A percentile compares a stretch with the other conserved stretches of the same genome.
These are phyloP conservation scores for Claviceps sp. DNA, from an alignment of 2,329 filamentous ascomycete species.

Conservation along the genomic window DNA sequence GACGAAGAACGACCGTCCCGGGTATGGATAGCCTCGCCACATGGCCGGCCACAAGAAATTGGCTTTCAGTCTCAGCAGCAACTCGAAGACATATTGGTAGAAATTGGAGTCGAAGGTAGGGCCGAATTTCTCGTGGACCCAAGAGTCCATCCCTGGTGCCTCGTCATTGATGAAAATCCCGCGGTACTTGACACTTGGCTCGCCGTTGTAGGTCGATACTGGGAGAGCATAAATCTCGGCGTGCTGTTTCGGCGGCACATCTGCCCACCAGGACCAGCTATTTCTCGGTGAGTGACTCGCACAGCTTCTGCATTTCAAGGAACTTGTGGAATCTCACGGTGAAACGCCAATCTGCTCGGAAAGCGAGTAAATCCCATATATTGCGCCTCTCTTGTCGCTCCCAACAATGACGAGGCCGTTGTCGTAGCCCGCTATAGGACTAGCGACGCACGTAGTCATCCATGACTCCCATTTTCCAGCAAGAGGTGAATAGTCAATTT, in stretches of 20 bases:
- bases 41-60: slow-evolving; percentile 58
- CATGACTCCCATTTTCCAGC: slow-evolving; percentile 43
- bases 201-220: slow-evolving; percentile 19
- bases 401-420: slow-evolving; percentile 42
- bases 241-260: slow-evolving; percentile 35
- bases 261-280: slow-evolving; percentile 46
- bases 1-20: slow-evolving; percentile 44
- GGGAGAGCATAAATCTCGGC: slow-evolving; percentile 33
- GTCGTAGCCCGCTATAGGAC: slow-evolving; percentile 27
- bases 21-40: slow-evolving; percentile 39
- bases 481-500: slow-evolving; percentile 12
- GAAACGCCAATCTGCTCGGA: slow-evolving; percentile 50
- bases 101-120: slow-evolving; percentile 41
- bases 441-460: slow-evolving; percentile 31
- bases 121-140: slow-evolving; percentile 36
- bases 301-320: not conserved
- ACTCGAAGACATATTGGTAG: slow-evolving; percentile 49
- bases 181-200: slow-evolving; percentile 44
- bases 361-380: slow-evolving; percentile 46
- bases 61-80: slow-evolving; percentile 42
- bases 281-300: not conserved
- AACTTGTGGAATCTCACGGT: slow-evolving; percentile 18
- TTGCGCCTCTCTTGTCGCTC: slow-evolving; percentile 44
- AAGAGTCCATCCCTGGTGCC: slow-evolving; percentile 33
- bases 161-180: slow-evolving; percentile 50